A percentile compares a stretch with the other conserved stretches of the same genome.
phyloP scores from a whole-genome alignment of 2,329 filamentous ascomycete species.

The Alternaria sp. region DNA sequence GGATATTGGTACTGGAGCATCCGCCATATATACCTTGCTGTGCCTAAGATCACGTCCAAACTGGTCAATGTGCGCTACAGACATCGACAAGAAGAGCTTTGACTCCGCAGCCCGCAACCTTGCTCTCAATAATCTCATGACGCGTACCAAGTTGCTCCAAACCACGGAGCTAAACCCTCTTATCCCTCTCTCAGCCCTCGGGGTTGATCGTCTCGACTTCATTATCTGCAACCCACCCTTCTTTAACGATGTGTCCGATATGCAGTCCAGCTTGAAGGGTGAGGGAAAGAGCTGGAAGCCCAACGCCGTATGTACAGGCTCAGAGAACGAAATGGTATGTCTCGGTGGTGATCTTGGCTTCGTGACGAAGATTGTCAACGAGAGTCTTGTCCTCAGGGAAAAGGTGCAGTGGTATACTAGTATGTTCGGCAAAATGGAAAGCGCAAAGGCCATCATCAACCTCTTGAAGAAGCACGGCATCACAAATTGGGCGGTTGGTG shows the following conservation, averaged over 20 bases:
- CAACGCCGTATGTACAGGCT: slow-evolving; percentile 78
- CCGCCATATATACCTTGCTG: slow-evolving; percentile 88
- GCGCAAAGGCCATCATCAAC: slow-evolving; percentile 68
- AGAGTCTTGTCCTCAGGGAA: slow-evolving; percentile 68
- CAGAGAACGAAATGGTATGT: slow-evolving; percentile 85
- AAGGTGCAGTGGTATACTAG: slow-evolving; percentile 86
- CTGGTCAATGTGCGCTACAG: slow-evolving; percentile 68
- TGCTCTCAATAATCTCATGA: slow-evolving; percentile 68
- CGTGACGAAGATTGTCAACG: slow-evolving; percentile 73
- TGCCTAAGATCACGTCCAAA: slow-evolving; percentile 71
- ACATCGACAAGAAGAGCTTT: slow-evolving; percentile 79
- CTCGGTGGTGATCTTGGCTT: slow-evolving; percentile 81
- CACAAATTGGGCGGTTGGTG: slow-evolving; percentile 82
- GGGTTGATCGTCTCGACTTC: slow-evolving; percentile 73
- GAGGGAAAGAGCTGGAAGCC: slow-evolving; percentile 72
- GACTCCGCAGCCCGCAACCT: slow-evolving; percentile 74
- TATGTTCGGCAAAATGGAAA: slow-evolving; percentile 85
- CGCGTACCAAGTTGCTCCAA: slow-evolving; percentile 70
- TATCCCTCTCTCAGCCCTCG: slow-evolving; percentile 69
- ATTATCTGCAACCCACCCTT: slow-evolving; percentile 96
- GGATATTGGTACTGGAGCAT: slow-evolving; percentile 90
- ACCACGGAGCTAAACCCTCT: slow-evolving; percentile 64
- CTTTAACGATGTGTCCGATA: slow-evolving; percentile 77
- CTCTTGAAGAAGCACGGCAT: slow-evolving; percentile 66
- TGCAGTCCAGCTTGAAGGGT: slow-evolving; percentile 67